Percentiles rank a stretch among this genome's conserved stretches.
Evolutionary conservation across 2,329 filamentous ascomycete genomes (phyloP).

Genomic region (Blastomyces percursus): DNA sequence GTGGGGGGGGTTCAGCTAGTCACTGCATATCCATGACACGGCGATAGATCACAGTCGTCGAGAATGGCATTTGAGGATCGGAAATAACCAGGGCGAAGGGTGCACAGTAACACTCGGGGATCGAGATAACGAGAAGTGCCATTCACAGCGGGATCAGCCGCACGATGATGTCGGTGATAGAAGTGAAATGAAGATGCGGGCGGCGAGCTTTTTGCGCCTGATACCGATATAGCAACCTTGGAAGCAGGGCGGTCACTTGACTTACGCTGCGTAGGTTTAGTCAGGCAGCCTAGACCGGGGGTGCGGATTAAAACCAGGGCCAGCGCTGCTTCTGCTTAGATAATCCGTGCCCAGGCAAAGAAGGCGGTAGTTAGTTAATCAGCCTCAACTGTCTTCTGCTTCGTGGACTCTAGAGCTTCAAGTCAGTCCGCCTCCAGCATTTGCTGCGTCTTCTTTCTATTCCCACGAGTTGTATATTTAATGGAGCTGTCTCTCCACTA

Average conservation of each 20-base stretch:
- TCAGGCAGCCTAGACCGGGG: not conserved
- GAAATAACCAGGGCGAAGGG: not conserved
- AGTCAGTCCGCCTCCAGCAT: not conserved
- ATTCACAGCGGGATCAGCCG: not conserved
- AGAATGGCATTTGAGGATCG: not conserved
- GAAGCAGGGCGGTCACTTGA: not conserved
- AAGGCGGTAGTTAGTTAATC: not conserved
- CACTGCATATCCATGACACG: constrained; percentile 1
- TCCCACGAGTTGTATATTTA: not conserved
- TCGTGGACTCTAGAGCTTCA: not conserved
- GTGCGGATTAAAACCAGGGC: not conserved
- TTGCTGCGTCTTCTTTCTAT: not conserved
- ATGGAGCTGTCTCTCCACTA: not conserved
- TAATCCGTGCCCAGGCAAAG: not conserved
- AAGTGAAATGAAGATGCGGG: not conserved
- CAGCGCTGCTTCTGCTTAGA: not conserved
- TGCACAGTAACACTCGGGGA: not conserved
- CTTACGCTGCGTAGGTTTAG: not conserved
- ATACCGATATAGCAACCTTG: not conserved
- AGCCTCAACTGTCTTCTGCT: not conserved
- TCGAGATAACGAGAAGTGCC: not conserved
- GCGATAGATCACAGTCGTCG: not conserved
- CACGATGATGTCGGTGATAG: not conserved
- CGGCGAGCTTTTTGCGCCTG: constrained; percentile 3
- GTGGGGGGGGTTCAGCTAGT: not conserved